phyloP scores from a whole-genome alignment of 1,284 basidiomycete species.

The Ustilago lituana region DNA sequence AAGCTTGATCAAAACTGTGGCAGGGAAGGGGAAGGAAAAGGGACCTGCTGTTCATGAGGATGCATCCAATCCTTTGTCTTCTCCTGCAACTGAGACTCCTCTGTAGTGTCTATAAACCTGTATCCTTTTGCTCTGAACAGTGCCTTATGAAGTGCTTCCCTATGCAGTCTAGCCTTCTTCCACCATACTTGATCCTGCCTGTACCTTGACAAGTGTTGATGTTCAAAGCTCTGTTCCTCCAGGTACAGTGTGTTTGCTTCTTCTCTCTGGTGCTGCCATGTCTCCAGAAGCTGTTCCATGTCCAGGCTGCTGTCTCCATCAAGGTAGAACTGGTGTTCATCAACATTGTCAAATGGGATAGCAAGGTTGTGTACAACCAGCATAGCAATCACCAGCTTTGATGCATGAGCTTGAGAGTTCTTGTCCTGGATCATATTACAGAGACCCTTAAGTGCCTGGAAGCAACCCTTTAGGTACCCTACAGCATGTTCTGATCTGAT shows the following conservation, averaged over 20 bases:
- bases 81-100: neutral
- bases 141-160: neutral
- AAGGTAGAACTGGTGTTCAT: conserved; percentile 2
- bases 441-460: no score
- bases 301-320: no score
- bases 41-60: no score
- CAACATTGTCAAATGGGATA: neutral
- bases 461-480: conserved; percentile 1
- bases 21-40: no score
- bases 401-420: no score
- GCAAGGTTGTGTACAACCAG: conserved; percentile 2
- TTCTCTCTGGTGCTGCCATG: neutral
- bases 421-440: no score
- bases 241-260: neutral
- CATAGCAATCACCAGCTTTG: no score
- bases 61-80: no score
- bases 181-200: no score
- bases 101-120: neutral
- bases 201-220: no score
- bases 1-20: neutral
- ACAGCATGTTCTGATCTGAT: conserved; percentile 4
- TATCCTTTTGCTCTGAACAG: neutral
- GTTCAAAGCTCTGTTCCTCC: no score
- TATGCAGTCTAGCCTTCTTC: neutral
- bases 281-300: neutral